Base-by-base conservation (phyloP, 768 basidiomycete genomes). In the Trametes punicea region DNA sequence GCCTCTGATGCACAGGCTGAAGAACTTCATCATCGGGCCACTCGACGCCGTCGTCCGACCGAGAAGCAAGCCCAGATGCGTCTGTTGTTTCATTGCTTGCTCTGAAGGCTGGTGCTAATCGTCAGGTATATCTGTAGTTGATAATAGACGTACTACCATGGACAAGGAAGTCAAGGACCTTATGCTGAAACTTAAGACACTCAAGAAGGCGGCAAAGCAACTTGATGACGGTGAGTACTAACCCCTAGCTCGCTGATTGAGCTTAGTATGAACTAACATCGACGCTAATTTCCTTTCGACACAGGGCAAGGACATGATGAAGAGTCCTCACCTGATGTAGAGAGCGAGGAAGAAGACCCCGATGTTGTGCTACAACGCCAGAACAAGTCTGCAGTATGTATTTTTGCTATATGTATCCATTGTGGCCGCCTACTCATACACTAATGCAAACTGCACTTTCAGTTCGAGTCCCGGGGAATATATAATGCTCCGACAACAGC, bases 381-480 rank as follows among this genome's bases (percentile, higher is more conserved):
- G 27, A 36, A 40, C 20, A 39, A 29, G 8, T 51, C 50, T 1
- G 36, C 50, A 6, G 50, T 51, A 30, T 27, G 36, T 41, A 25
- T 26, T 4, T 16, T 4, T 26, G 4, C 4, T 21, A 29, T n/a
- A 36, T 36, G 15, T 38, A 20, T 36, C 5, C 30, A 5, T 36
- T 8, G 26, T 49, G 23, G 36, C 6, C 6, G 9, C n/a, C 34
- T 31, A n/a, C n/a, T n/a, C n/a, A n/a, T n/a, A n/a, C n/a, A n/a
- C n/a, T n/a, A n/a, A n/a, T n/a, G n/a, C n/a, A n/a, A 5, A 36
- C 25, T 21, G 11, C 2, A 26, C 26, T 6, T 10, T 6, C n/a
- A 51, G 50, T 51, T 51, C 20, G 50, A 39, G n/a, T 51, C 50
- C 4, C 50, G 38, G 2, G 50, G 50, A 11, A 51, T 51, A 0